Evolutionary conservation across 1,284 basidiomycete species (phyloP).

Genomic region (Tilletia walkeri): DNA sequence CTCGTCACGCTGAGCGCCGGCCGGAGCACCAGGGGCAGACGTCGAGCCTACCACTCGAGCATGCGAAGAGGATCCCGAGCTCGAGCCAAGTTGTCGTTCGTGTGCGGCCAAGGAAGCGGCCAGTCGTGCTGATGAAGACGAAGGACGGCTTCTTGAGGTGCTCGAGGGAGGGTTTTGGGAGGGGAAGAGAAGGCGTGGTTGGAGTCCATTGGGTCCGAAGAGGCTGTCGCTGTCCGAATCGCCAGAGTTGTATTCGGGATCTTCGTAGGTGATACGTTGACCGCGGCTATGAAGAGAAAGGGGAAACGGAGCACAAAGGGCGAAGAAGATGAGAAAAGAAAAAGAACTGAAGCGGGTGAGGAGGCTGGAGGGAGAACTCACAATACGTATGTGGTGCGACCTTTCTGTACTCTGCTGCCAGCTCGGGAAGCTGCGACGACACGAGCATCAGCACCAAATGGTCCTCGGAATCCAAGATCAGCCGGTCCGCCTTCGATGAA

Average conservation of each 20-base stretch:
- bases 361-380: background rate
- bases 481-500: constrained; percentile 52
- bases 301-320: too few species aligned
- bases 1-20: too few species aligned
- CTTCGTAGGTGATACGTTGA: constrained; percentile 39
- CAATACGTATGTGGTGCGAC: constrained; percentile 45
- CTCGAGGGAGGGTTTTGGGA: background rate
- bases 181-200: constrained; percentile 11
- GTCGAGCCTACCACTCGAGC: background rate
- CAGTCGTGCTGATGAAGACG: constrained; percentile 16
- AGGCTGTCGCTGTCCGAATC: constrained; percentile 21
- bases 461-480: constrained; percentile 43
- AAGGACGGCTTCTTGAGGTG: background rate
- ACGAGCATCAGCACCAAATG: constrained; percentile 27
- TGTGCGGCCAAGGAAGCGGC: background rate
- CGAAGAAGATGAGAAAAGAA: too few species aligned
- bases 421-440: constrained; percentile 7
- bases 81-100: background rate
- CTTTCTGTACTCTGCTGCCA: constrained; percentile 14
- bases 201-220: constrained; percentile 6
- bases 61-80: background rate
- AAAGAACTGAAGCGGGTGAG: too few species aligned
- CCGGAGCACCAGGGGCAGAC: background rate
- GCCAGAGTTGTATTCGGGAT: constrained; percentile 39
- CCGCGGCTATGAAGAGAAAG: constrained; percentile 23